These are phyloP conservation scores for Eragrostis nindensis DNA, from an alignment of 176 grass and related monocot genomes.

Conservation along the genomic window DNA sequence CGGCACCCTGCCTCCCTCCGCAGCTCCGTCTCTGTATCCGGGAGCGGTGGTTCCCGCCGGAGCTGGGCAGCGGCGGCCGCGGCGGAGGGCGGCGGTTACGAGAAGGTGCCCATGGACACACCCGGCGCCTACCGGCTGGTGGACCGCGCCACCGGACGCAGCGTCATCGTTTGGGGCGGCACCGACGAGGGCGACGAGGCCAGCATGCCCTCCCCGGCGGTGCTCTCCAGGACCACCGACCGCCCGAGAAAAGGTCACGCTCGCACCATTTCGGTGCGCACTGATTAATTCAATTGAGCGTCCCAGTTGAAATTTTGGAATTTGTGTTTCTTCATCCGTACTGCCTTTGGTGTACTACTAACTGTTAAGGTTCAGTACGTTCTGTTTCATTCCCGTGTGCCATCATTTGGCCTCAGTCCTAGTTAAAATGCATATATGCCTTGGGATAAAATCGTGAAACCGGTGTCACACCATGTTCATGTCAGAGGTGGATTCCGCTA, in stretches of 20 bases:
- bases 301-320: neutral
- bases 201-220: conserved; percentile 53
- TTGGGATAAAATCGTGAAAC: neutral
- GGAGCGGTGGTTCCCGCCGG: conserved; percentile 17
- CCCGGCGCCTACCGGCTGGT: conserved; percentile 76
- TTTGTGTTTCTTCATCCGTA: conserved; percentile 1
- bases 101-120: conserved; percentile 63
- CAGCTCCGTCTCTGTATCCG: conserved; percentile 22
- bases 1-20: conserved; percentile 16
- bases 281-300: neutral
- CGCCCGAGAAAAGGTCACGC: conserved; percentile 27
- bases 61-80: conserved; percentile 40
- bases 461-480: neutral
- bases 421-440: neutral
- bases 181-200: conserved; percentile 47
- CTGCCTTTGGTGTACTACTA: neutral
- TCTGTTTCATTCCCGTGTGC: neutral
- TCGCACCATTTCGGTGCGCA: neutral
- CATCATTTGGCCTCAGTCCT: neutral
- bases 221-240: conserved; percentile 52
- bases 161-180: conserved; percentile 85
- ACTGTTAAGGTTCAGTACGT: neutral
- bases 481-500: neutral
- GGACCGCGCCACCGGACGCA: conserved; percentile 63
- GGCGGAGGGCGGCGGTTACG: conserved; percentile 49